Evolutionary conservation across 2,329 filamentous ascomycete genomes (phyloP).

Genomic region (Byssothecium circinans): DNA sequence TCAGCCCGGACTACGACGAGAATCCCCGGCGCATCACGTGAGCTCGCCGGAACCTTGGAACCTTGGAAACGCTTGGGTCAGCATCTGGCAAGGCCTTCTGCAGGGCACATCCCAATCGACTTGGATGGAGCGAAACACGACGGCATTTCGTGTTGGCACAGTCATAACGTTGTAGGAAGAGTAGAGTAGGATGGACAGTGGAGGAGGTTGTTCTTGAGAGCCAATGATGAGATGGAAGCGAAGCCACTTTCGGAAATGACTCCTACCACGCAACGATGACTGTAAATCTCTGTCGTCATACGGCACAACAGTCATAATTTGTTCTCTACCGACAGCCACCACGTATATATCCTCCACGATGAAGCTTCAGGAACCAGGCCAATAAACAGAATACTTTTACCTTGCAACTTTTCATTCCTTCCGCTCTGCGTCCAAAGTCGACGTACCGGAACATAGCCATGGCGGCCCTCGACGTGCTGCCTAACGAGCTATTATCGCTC

Average conservation of each 20-base stretch:
- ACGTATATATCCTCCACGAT: neutral
- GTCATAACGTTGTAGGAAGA: slow-evolving; percentile 1
- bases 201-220: neutral
- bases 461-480: slow-evolving; percentile 28
- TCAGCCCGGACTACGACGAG: neutral
- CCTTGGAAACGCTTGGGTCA: neutral
- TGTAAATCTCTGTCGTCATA: neutral
- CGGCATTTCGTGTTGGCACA: neutral
- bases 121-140: no score
- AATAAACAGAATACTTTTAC: no score
- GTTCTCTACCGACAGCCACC: neutral
- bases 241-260: neutral
- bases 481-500: slow-evolving; percentile 38
- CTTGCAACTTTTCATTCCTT: no score
- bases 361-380: neutral
- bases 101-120: neutral
- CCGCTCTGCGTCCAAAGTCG: no score
- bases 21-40: neutral
- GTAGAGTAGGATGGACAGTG: neutral
- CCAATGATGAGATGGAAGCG: neutral
- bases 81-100: neutral
- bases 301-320: neutral
- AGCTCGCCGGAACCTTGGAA: no score
- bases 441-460: slow-evolving; percentile 11
- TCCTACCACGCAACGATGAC: neutral